These are phyloP conservation scores for Eutrema salsugineum DNA, from an alignment of 441 rosid species.

Conservation along the genomic window DNA sequence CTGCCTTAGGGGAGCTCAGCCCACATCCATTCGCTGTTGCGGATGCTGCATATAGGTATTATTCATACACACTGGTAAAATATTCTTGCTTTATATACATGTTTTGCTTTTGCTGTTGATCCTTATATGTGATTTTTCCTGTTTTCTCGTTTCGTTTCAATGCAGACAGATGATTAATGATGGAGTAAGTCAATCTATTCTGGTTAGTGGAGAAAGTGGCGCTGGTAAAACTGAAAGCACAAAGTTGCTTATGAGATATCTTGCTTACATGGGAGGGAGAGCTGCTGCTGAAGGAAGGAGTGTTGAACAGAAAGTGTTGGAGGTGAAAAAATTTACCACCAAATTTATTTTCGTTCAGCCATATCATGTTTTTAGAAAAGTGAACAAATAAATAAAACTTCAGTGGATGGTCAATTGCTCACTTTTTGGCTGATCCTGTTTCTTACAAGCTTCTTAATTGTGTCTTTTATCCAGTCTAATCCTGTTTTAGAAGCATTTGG, in stretches of 20 bases:
- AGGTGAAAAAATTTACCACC: constrained; percentile 52
- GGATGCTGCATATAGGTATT: constrained; percentile 92
- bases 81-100: not conserved
- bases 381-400: constrained; percentile 3
- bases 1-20: constrained; percentile 89
- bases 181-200: constrained; percentile 84
- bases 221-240: constrained; percentile 99
- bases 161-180: constrained; percentile 93
- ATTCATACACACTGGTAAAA: constrained; percentile 4
- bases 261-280: constrained; percentile 99
- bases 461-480: constrained; percentile 75
- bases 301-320: constrained; percentile 98
- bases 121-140: not conserved
- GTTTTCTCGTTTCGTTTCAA: not conserved
- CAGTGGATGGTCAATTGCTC: not conserved
- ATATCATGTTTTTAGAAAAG: constrained; percentile 10
- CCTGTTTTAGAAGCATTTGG: constrained; percentile 99
- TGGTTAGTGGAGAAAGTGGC: constrained; percentile 99
- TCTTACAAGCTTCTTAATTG: constrained; percentile 6
- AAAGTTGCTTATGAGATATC: constrained; percentile 92
- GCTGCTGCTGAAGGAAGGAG: constrained; percentile 93
- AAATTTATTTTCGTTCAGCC: not conserved
- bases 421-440: not conserved
- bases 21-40: constrained; percentile 99
- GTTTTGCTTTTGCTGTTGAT: not conserved